Evolutionary conservation across 192 early-diverging fungal species (phyloP), one percentile per base, ranked within the genome.

Genomic region (Gorgonomyces haynaldii): DNA sequence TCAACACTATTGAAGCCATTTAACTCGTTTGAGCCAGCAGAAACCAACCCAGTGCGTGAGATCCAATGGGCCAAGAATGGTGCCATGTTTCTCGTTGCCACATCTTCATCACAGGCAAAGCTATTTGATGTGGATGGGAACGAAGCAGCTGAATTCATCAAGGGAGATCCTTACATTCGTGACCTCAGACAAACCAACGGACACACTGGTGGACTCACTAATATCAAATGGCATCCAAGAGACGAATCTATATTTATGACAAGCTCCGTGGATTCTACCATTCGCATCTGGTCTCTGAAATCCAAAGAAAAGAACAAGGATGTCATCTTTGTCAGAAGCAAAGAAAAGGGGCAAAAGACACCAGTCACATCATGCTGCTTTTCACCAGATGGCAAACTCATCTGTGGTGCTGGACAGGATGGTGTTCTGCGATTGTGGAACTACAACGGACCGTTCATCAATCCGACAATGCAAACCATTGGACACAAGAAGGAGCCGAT

Each of bases 141-240:
- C n/a, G 59, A 76, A 29, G 48, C 89, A 30, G 63, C 52, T 8
- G 84, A 89, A 50, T 89, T 74, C 41, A 66, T 74, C 45, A 91
- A 91, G 50, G 94, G 94, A 22, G 94, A 97, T 57, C 85, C 86
- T 48, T 97, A 97, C 54, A 80, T 97, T 27, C 70, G 83, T 8
- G 94, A 97, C 54, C 67, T 86, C 64, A 70, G 89, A 13, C 58
- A 85, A 28, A 89, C 87, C 25, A 76, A 77, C 35, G 94, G 94
- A 6, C 94, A 97, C 55, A 77, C 87, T 2, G 77, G 84, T 0
- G 70, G 81, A 2, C 53, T 97, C 21, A 91, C 86, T 3, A 56
- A 72, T 16, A 78, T 75, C 17, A 67, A 75, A 37, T 95, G 94
- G 94, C 78, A 84, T 61, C 91, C 90, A 0, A 37, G 43, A 7